A percentile compares a stretch with the other conserved stretches of the same genome.
phyloP scores from a whole-genome alignment of 805 yeast species.

The Saccharomycopsis oosterbeekiorum region DNA sequence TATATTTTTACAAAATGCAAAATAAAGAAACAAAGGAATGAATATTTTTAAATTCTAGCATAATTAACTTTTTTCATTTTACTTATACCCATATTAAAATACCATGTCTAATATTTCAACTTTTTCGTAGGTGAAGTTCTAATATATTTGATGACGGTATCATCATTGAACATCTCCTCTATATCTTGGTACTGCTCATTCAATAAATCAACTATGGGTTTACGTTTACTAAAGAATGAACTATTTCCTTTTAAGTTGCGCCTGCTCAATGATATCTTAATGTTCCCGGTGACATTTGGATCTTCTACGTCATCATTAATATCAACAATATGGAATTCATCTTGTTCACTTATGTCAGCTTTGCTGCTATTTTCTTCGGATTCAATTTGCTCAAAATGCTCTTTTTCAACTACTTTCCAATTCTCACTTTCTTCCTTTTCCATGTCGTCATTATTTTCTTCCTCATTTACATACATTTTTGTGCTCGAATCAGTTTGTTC shows the following conservation, averaged over 20 bases:
- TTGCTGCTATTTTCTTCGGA: not conserved
- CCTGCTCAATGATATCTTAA: too few species aligned
- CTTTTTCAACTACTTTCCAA: too few species aligned
- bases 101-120: not conserved
- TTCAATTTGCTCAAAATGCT: not conserved
- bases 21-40: not conserved
- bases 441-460: not conserved
- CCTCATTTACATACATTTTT: too few species aligned
- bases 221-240: not conserved
- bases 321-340: not conserved
- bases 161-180: conserved; percentile 4
- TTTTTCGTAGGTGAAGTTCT: not conserved
- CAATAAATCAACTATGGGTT: not conserved
- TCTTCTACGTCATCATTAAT: not conserved
- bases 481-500: too few species aligned
- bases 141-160: not conserved
- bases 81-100: not conserved
- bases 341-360: not conserved
- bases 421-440: not conserved
- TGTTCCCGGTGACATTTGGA: not conserved
- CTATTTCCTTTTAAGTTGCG: not conserved
- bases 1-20: not conserved
- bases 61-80: not conserved
- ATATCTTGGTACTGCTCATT: not conserved
- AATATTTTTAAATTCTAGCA: not conserved